phyloP scores from a whole-genome alignment of 331 rosid species.

The Dryas integrifolia region DNA sequence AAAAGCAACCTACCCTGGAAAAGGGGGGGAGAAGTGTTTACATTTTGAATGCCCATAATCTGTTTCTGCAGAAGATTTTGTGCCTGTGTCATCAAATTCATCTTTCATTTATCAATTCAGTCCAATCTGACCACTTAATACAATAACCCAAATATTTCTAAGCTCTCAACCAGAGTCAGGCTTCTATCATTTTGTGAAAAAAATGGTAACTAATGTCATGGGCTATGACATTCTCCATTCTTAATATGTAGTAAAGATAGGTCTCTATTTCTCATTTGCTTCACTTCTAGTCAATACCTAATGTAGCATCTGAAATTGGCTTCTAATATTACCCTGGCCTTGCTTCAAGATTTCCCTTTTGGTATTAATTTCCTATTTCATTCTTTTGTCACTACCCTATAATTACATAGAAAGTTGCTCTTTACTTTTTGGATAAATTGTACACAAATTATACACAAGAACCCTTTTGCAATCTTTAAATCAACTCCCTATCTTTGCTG shows the following conservation, averaged over 20 bases:
- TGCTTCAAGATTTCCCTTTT: not conserved
- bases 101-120: not conserved
- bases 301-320: not conserved
- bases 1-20: not conserved
- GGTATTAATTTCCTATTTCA: not conserved
- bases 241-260: not conserved
- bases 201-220: not conserved
- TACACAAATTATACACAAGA: no score
- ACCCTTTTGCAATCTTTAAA: not conserved
- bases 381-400: conserved; percentile 1
- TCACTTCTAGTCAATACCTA: not conserved
- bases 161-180: not conserved
- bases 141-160: not conserved
- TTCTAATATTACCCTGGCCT: not conserved
- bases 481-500: not conserved
- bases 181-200: not conserved
- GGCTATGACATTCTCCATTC: not conserved
- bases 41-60: not conserved
- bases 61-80: not conserved
- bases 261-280: not conserved
- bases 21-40: not conserved
- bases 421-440: no score
- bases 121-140: not conserved
- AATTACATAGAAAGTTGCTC: not conserved
- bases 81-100: no score